phyloP scores from a whole-genome alignment of 2,329 filamentous ascomycete genomes.

The Trichoderma breve region DNA sequence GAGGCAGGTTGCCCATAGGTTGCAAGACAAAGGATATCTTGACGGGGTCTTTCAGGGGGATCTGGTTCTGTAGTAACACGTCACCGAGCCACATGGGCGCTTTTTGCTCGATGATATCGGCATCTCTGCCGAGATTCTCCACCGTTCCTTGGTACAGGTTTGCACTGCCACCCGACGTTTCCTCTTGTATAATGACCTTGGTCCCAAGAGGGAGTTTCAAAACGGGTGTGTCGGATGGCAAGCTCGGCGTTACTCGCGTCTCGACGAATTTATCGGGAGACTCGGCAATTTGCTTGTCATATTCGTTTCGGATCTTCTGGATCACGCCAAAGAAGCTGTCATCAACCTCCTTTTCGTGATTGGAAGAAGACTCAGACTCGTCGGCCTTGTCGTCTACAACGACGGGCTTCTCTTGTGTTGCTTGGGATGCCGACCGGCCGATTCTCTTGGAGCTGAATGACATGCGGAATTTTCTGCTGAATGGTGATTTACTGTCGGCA shows the following conservation, averaged over 20 bases:
- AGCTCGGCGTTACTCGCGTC: slow-evolving; percentile 64
- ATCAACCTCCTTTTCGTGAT: slow-evolving; percentile 69
- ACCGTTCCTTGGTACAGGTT: slow-evolving; percentile 92
- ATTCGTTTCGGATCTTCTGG: slow-evolving; percentile 69
- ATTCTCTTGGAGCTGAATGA: slow-evolving; percentile 84
- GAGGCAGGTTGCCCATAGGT: slow-evolving; percentile 72
- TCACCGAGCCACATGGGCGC: slow-evolving; percentile 93
- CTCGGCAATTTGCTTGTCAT: slow-evolving; percentile 65
- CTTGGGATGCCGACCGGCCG: slow-evolving; percentile 60
- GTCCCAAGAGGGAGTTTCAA: slow-evolving; percentile 68
- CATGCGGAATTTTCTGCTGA: slow-evolving; percentile 85
- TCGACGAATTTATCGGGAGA: slow-evolving; percentile 54
- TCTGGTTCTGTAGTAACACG: slow-evolving; percentile 76
- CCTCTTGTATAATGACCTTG: slow-evolving; percentile 67
- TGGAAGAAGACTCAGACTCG: slow-evolving; percentile 61
- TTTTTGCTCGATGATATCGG: slow-evolving; percentile 78
- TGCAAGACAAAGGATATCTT: slow-evolving; percentile 95
- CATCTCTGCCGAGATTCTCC: slow-evolving; percentile 70
- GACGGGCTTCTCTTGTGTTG: slow-evolving; percentile 66
- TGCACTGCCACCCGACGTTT: slow-evolving; percentile 65
- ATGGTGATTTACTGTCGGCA: slow-evolving; percentile 60
- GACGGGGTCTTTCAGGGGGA: slow-evolving; percentile 83
- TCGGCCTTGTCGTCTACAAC: slow-evolving; percentile 75
- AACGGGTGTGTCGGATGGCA: slow-evolving; percentile 72
- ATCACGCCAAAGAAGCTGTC: slow-evolving; percentile 72